Conservation (phyloP, 345 rosid genomes). For the Theobroma cacao region DNA sequence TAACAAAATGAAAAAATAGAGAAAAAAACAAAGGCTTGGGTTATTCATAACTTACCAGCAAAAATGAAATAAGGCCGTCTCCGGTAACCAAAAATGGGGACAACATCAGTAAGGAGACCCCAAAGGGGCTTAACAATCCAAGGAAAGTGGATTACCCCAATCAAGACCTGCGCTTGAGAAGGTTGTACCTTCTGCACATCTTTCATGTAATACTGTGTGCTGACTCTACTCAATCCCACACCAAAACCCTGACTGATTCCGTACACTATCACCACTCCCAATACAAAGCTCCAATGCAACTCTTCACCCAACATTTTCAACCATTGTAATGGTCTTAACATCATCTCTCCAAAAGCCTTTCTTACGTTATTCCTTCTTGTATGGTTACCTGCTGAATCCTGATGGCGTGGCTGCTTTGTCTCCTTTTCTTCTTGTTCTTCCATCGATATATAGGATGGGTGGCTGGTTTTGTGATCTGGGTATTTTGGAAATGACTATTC, state of each 20-base stretch:
- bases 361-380: background rate
- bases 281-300: slow-evolving; percentile 68
- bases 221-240: slow-evolving; percentile 47
- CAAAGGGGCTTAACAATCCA: slow-evolving; percentile 75
- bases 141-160: slow-evolving; percentile 55
- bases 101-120: slow-evolving; percentile 66
- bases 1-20: background rate
- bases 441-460: background rate
- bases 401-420: background rate
- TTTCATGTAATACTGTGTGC: slow-evolving; percentile 67
- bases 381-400: background rate
- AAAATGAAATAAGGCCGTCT: slow-evolving; percentile 66
- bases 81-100: slow-evolving; percentile 54
- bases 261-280: slow-evolving; percentile 59
- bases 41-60: slow-evolving; percentile 40
- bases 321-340: slow-evolving; percentile 44
- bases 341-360: slow-evolving; percentile 24
- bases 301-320: slow-evolving; percentile 47
- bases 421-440: slow-evolving; percentile 8
- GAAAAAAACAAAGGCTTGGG: background rate
- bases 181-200: slow-evolving; percentile 72
- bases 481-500: background rate
- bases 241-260: slow-evolving; percentile 72
- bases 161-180: slow-evolving; percentile 48
- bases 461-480: background rate